phyloP scores from a whole-genome alignment of 2,329 filamentous ascomycete species.

The Aspergillus ustus region DNA sequence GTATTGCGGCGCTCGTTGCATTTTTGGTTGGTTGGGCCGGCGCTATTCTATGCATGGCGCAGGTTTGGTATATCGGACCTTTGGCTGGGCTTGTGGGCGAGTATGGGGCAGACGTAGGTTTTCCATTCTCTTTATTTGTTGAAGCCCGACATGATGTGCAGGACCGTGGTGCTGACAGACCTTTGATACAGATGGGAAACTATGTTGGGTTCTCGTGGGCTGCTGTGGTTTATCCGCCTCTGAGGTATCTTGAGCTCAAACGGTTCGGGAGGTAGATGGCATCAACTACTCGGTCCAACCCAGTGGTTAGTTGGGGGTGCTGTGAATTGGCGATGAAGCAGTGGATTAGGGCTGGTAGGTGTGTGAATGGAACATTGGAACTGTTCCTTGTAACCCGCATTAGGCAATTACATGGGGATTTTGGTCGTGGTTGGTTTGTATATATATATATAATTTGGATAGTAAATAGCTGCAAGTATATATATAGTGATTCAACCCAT shows the following conservation, averaged over 20 bases:
- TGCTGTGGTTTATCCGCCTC: conserved; percentile 59
- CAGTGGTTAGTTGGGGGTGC: background rate
- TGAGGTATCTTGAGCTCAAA: conserved; percentile 58
- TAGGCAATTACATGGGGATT: background rate
- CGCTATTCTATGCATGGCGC: conserved; percentile 69
- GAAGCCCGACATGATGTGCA: no score
- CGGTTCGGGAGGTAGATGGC: conserved; percentile 50
- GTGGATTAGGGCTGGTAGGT: background rate
- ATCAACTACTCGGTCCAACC: background rate
- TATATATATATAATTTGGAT: background rate
- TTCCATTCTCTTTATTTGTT: background rate
- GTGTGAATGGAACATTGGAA: background rate
- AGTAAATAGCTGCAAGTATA: background rate
- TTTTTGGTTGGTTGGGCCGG: conserved; percentile 70
- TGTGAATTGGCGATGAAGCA: background rate
- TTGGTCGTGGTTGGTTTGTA: background rate
- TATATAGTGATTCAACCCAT: background rate
- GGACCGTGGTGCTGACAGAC: background rate
- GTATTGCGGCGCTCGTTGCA: conserved; percentile 63
- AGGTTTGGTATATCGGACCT: conserved; percentile 71
- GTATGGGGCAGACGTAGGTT: conserved; percentile 61
- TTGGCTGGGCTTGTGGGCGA: conserved; percentile 62
- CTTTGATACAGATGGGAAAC: conserved; percentile 55
- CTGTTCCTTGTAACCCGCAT: background rate
- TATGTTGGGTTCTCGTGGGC: conserved; percentile 66